phyloP scores from a whole-genome alignment of 2,329 filamentous ascomycete species.

The Aspergillus aculeatinus region DNA sequence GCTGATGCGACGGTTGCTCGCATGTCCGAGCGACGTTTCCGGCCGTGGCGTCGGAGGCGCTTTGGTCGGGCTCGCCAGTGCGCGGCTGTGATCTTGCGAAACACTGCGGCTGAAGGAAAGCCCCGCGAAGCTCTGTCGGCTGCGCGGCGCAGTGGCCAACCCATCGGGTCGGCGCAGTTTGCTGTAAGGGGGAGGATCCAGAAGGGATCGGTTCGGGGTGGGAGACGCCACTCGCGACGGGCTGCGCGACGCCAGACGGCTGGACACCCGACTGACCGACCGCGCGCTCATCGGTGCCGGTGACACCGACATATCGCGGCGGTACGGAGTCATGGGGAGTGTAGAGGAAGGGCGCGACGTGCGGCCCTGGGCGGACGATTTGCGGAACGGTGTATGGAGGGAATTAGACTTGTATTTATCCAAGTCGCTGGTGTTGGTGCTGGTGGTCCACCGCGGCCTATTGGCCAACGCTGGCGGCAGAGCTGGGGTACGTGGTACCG shows the following conservation, averaged over 20 bases:
- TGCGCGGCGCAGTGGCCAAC: conserved; percentile 35
- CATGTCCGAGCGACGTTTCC: conserved; percentile 42
- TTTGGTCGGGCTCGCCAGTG: conserved; percentile 30
- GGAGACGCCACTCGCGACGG: conserved; percentile 31
- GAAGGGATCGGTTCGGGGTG: conserved; percentile 25
- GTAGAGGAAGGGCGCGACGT: conserved; percentile 41
- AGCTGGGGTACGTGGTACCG: conserved; percentile 20
- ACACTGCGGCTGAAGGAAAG: conserved; percentile 31
- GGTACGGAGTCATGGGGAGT: conserved; percentile 39
- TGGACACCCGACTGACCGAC: conserved; percentile 36
- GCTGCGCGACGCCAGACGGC: conserved; percentile 34
- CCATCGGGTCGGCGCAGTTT: conserved; percentile 35
- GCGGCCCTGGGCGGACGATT: conserved; percentile 30
- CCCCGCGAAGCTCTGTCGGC: conserved; percentile 41
- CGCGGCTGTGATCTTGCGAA: conserved; percentile 21
- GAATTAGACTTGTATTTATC: conserved; percentile 64
- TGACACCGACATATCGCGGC: conserved; percentile 44
- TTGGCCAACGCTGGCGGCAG: conserved; percentile 45
- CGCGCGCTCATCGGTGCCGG: conserved; percentile 34
- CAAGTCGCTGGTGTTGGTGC: conserved; percentile 66
- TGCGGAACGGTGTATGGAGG: conserved; percentile 52
- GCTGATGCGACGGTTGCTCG: conserved; percentile 38
- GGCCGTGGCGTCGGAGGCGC: conserved; percentile 34
- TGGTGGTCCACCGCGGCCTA: conserved; percentile 71
- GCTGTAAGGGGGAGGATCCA: conserved; percentile 46